Base-by-base conservation (phyloP, 208 protist genomes). In the Acanthamoeba triangularis region DNA sequence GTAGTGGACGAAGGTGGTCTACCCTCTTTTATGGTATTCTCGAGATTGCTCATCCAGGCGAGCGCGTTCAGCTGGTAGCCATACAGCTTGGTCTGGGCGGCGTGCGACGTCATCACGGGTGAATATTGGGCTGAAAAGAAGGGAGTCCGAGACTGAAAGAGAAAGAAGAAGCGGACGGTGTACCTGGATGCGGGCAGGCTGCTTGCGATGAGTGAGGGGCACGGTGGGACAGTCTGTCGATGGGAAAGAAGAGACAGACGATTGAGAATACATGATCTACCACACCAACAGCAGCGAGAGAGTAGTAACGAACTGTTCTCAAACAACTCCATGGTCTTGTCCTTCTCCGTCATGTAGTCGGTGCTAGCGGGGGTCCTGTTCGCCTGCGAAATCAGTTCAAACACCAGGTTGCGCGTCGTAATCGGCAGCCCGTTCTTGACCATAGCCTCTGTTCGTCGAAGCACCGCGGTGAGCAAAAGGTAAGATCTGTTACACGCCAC, bases 31-130 rank as follows among this genome's bases (percentile, higher is more conserved):
- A 72, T 37, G 2, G 7, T 13, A 5, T 72, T 72, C 65, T 72
- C 65, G 0, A 72, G 65, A n/a, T 72, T 72, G 65, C 23, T 30
- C 65, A 72, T 72, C 65, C 65, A 72, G 30, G 88, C 25, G 52
- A 93, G 54, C 33, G 49, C 88, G 47, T 85, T 52, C 7, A 93
- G n/a, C 88, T 93, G 88, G 54, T 93, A 93, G 6, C 65, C 44
- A 11, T 85, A 93, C 16, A 93, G 61, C 4, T 65, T 65, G 59
- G 54, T n/a, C n/a, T 54, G n/a, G 37, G 88, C 3, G 23, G 18
- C 7, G 8, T 61, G 56, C n/a, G 44, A 47, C 44, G 44, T 47
- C 44, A 8, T 47, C 44, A 47, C 44, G 44, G 44, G 44, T 47
- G 44, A 47, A 47, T 7, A 47, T 47, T 47, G 44, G 44, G 5